phyloP scores from a whole-genome alignment of 2,329 filamentous ascomycete species.

The Botrytis paeoniae region DNA sequence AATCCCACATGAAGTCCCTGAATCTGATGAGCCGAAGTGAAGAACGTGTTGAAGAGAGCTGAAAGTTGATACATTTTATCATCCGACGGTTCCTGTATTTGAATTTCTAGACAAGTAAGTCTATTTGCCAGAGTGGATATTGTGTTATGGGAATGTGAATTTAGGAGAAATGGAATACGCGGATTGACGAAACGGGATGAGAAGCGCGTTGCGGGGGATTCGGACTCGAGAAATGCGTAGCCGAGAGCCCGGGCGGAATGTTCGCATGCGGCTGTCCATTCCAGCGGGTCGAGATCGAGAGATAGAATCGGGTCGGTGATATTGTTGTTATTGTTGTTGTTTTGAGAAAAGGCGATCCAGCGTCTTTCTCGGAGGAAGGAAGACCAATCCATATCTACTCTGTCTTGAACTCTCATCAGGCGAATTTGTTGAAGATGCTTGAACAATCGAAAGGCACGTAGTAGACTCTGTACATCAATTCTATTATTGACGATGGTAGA shows the following conservation, averaged over 20 bases:
- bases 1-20: slow-evolving; percentile 64
- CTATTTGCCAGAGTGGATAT: slow-evolving; percentile 52
- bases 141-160: slow-evolving; percentile 45
- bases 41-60: slow-evolving; percentile 54
- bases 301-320: slow-evolving; percentile 41
- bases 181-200: slow-evolving; percentile 59
- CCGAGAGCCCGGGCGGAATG: slow-evolving; percentile 59
- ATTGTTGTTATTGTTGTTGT: slow-evolving; percentile 8
- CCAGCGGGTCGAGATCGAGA: slow-evolving; percentile 48
- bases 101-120: slow-evolving; percentile 61
- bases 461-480: slow-evolving; percentile 28
- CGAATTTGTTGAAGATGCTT: slow-evolving; percentile 61
- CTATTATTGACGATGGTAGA: slow-evolving; percentile 27
- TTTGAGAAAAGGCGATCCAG: slow-evolving; percentile 25
- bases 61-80: slow-evolving; percentile 57
- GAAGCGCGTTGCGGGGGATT: slow-evolving; percentile 46
- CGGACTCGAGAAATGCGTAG: slow-evolving; percentile 53
- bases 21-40: slow-evolving; percentile 57
- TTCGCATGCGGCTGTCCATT: slow-evolving; percentile 61
- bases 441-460: slow-evolving; percentile 45
- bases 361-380: slow-evolving; percentile 46
- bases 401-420: slow-evolving; percentile 59
- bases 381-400: slow-evolving; percentile 53
- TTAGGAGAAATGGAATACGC: slow-evolving; percentile 52
- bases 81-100: slow-evolving; percentile 51